Evolutionary conservation across 2,329 filamentous ascomycete genomes (phyloP).

Genomic region (Calonectria crousiana): DNA sequence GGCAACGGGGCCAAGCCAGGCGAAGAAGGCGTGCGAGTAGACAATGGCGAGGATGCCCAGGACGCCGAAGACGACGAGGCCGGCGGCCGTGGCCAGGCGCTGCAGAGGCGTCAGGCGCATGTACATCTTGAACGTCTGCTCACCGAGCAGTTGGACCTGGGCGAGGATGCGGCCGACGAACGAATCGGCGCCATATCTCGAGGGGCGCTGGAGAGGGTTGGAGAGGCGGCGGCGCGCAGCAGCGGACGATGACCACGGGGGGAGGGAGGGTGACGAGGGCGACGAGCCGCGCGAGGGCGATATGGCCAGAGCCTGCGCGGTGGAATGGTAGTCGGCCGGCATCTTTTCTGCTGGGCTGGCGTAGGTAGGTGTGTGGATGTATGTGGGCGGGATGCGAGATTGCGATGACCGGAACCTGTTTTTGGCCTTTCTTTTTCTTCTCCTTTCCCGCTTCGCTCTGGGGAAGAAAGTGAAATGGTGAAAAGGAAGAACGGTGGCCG

Average conservation of each 20-base stretch:
- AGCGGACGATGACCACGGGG: conserved; percentile 40
- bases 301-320: conserved; percentile 63
- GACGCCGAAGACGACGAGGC: conserved; percentile 62
- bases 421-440: not conserved
- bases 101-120: conserved; percentile 70
- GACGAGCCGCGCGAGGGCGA: conserved; percentile 50
- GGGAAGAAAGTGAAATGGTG: not conserved
- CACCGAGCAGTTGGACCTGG: conserved; percentile 57
- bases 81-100: conserved; percentile 67
- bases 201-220: conserved; percentile 52
- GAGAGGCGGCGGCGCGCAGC: conserved; percentile 54
- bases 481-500: not conserved
- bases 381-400: not conserved
- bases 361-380: not conserved
- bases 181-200: conserved; percentile 40
- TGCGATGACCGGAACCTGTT: not conserved
- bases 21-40: conserved; percentile 85
- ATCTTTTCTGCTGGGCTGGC: conserved; percentile 47
- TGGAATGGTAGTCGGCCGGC: conserved; percentile 64
- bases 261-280: conserved; percentile 47
- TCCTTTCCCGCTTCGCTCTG: not conserved
- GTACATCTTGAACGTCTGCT: conserved; percentile 63
- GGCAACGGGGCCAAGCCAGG: conserved; percentile 78
- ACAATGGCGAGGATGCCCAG: conserved; percentile 77
- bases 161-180: conserved; percentile 48